phyloP scores from a whole-genome alignment of 2,329 filamentous ascomycete genomes.

The Gaeumannomyces tritici region DNA sequence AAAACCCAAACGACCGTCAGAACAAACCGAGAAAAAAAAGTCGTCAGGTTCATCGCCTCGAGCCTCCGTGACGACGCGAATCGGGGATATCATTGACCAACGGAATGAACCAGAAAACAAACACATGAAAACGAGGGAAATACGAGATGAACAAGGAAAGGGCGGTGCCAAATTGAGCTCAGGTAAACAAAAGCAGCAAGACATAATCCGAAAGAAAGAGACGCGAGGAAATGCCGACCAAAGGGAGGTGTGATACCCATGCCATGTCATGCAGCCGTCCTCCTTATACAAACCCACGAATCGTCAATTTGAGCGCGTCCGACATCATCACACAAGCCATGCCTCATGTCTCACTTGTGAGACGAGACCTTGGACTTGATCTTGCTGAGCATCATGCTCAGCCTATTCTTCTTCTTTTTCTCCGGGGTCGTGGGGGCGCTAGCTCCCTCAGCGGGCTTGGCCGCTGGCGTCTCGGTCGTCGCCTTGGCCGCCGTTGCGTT shows the following conservation, averaged over 20 bases:
- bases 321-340: neutral
- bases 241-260: neutral
- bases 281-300: conserved; percentile 1
- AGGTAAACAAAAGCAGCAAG: neutral
- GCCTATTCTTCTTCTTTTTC: conserved; percentile 58
- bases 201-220: neutral
- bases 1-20: conserved; percentile 2
- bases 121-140: neutral
- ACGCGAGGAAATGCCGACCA: neutral
- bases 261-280: neutral
- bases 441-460: conserved; percentile 18
- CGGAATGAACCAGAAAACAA: neutral
- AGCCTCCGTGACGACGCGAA: neutral
- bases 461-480: conserved; percentile 9
- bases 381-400: conserved; percentile 54
- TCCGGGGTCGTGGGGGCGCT: conserved; percentile 29
- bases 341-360: neutral
- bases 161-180: neutral
- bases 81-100: conserved; percentile 1
- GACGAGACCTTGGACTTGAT: conserved; percentile 35
- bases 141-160: neutral
- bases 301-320: neutral
- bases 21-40: conserved; percentile 2
- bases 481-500: conserved; percentile 1
- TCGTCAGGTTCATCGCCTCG: neutral